Evolutionary conservation across 306 rosid genomes (phyloP), one percentile per base, ranked within the genome.

Genomic region (Senna siamea): DNA sequence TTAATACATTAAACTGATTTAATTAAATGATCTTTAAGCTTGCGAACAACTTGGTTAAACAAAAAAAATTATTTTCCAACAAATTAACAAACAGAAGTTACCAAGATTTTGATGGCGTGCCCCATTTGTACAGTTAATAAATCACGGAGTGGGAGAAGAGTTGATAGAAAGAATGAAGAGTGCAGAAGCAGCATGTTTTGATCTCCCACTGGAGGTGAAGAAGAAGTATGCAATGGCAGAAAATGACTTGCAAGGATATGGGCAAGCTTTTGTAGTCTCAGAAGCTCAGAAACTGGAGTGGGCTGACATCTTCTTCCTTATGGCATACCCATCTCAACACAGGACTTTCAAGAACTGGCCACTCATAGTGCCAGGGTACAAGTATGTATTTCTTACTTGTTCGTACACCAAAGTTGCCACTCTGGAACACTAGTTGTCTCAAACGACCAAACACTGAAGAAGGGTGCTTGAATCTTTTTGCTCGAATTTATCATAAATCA

Each of bases 251-350:
- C 78, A 78, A 30, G 86, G 81, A 52, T 75, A 74, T 15, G 76
- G 76, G 1, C 81, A 78, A 50, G 37, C 64, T 10, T 59, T 53
- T 17, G 80, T 74, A 5, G 76, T 70, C n/a, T 76, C 79, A 4
- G 81, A 79, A 46, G 43, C 72, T 2, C 76, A 83, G 40, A 76
- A 75, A 18, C 81, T 76, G 52, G 74, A 76, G 23, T 83, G 84
- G 87, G 15, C 46, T 20, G 79, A 83, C 73, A 10, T 60, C 12
- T 15, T 23, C 5, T 47, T 69, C 70, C 54, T 74, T 0, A 13
- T 47, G 10, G 48, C 48, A 41, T 32, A 23, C 28, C 85, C 81
- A 7, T 64, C 30, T 22, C 58, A 76, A 40, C 19, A 23, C 12
- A 66, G 78, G 26, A 81, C 57, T 28, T 17, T 51, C 18, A 78